These are phyloP conservation scores for Blepharisma japonicum DNA, from an alignment of 73 alveolate species.

Conservation along the genomic window DNA sequence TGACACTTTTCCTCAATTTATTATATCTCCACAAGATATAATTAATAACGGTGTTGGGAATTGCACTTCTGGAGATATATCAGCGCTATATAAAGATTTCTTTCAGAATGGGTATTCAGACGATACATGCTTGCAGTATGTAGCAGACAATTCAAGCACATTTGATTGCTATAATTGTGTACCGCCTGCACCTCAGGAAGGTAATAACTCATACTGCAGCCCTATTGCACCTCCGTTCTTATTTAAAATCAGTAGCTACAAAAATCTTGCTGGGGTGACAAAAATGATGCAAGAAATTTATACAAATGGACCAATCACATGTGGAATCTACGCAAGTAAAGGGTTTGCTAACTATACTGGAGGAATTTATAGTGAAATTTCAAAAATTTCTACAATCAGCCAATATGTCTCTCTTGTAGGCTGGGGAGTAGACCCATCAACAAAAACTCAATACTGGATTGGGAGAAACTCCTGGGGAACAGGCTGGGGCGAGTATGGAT, in stretches of 20 bases:
- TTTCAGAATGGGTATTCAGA: conserved; percentile 57
- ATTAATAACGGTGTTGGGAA: conserved; percentile 79
- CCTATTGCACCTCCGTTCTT: conserved; percentile 51
- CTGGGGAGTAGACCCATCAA: conserved; percentile 86
- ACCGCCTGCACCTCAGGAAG: neutral
- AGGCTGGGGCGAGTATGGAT: conserved; percentile 93
- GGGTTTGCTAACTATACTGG: conserved; percentile 67
- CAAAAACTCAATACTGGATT: conserved; percentile 75
- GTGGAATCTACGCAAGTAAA: conserved; percentile 57
- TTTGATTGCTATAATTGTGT: conserved; percentile 38
- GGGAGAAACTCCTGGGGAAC: conserved; percentile 91
- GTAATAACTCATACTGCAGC: conserved; percentile 44
- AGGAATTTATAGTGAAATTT: conserved; percentile 73
- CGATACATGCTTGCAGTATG: conserved; percentile 59
- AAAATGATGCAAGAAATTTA: conserved; percentile 75
- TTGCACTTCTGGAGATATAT: conserved; percentile 72
- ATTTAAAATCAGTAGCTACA: conserved; percentile 50
- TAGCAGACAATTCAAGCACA: conserved; percentile 47
- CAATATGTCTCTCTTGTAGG: conserved; percentile 74
- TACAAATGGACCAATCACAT: conserved; percentile 70
- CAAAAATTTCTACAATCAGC: conserved; percentile 35
- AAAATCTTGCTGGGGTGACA: conserved; percentile 55
- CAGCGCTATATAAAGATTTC: conserved; percentile 58
- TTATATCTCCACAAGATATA: conserved; percentile 59
- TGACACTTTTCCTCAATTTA: conserved; percentile 54